Conservation (phyloP, 768 basidiomycete genomes). For the Mycena kentingensis region DNA sequence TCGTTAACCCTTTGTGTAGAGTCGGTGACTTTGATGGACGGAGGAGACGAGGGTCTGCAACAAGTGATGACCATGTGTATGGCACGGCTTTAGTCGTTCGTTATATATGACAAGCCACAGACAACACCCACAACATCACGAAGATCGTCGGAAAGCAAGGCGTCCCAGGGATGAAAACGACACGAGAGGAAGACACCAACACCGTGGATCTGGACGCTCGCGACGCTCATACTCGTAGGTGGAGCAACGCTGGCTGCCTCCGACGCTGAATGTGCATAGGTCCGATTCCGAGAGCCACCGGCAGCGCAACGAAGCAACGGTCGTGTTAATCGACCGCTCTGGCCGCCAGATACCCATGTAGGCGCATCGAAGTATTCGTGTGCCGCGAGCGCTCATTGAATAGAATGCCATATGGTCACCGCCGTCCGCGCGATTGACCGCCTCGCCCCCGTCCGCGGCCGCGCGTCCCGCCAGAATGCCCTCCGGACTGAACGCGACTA, state of each 20-base stretch:
- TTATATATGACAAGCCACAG: constrained; percentile 3
- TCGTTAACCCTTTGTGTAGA: constrained; percentile 31
- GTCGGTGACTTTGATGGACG: constrained; percentile 52
- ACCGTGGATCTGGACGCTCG: constrained; percentile 3
- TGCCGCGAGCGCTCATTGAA: neutral
- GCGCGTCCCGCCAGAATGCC: constrained; percentile 26
- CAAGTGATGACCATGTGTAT: constrained; percentile 60
- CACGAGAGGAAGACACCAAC: constrained; percentile 1
- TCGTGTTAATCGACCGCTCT: constrained; percentile 21
- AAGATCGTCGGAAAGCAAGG: neutral
- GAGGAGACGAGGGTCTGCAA: constrained; percentile 40
- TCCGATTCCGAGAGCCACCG: constrained; percentile 11
- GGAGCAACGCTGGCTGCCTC: neutral
- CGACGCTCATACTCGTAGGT: neutral
- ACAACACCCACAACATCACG: neutral
- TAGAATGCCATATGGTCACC: constrained; percentile 11
- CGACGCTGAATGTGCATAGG: constrained; percentile 1
- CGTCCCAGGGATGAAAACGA: too few relatives aligned
- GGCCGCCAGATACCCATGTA: constrained; percentile 25
- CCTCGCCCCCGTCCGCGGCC: constrained; percentile 30
- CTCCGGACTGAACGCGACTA: constrained; percentile 27
- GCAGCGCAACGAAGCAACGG: constrained; percentile 13
- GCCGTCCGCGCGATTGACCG: constrained; percentile 22
- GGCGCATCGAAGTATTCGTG: neutral
- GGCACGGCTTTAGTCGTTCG: constrained; percentile 53